These are phyloP conservation scores for Leccinum obscurum DNA, from an alignment of 768 basidiomycete genomes.

Conservation along the genomic window DNA sequence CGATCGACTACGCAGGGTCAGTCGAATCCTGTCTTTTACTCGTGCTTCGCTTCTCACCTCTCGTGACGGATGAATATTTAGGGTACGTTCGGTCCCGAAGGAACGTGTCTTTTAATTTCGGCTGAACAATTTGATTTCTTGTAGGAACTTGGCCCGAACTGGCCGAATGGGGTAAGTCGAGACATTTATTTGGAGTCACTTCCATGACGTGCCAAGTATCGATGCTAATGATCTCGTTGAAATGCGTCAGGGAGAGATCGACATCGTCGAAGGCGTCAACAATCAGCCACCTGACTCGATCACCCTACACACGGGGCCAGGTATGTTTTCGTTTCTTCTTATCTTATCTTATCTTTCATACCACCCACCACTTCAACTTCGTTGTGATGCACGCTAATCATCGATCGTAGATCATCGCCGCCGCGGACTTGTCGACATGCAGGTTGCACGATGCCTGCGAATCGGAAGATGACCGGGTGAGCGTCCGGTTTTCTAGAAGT, in stretches of 20 bases:
- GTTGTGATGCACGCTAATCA: not conserved
- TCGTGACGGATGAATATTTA: slow-evolving; percentile 1
- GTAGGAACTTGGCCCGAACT: slow-evolving; percentile 30
- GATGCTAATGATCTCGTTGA: not conserved
- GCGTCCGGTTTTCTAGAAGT: not conserved
- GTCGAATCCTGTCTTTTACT: slow-evolving; percentile 2
- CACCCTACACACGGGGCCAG: slow-evolving; percentile 31
- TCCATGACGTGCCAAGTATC: not conserved
- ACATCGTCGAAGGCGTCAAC: slow-evolving; percentile 39
- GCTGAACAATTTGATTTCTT: not conserved
- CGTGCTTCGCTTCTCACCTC: slow-evolving; percentile 1
- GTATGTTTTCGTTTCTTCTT: slow-evolving; percentile 10
- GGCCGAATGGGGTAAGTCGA: slow-evolving; percentile 26
- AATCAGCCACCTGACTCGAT: slow-evolving; percentile 25
- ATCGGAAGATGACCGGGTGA: slow-evolving; percentile 34
- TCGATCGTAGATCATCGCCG: not conserved
- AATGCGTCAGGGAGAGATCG: slow-evolving; percentile 30
- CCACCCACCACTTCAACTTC: not conserved
- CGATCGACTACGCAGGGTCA: slow-evolving; percentile 13
- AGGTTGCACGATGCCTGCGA: slow-evolving; percentile 38
- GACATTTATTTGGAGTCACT: not conserved
- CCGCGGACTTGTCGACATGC: not conserved
- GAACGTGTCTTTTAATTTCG: not conserved
- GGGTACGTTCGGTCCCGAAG: slow-evolving; percentile 17
- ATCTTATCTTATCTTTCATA: not conserved